A percentile compares a stretch with the other conserved stretches of the same genome.
Evolutionary conservation across 208 protist genomes (phyloP).

Genomic region (Plasmodiophora brassicae): DNA sequence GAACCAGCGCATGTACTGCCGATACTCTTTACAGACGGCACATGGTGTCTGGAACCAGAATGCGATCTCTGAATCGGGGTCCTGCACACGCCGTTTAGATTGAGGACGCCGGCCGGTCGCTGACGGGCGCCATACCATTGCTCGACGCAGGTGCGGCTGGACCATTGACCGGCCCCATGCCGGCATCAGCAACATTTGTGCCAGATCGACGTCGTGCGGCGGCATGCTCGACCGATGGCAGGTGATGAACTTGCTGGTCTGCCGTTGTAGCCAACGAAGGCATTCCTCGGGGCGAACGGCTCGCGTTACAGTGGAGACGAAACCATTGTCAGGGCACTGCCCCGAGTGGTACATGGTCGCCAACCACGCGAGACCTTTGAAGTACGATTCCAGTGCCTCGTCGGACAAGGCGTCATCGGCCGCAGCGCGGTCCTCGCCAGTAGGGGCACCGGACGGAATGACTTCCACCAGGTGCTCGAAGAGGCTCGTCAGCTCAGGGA

Average conservation of each 20-base stretch:
- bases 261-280: not conserved
- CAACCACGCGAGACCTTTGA: not conserved
- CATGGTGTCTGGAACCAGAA: not conserved
- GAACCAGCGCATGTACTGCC: not conserved
- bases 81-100: too few relatives aligned
- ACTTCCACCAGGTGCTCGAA: not conserved
- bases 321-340: not conserved
- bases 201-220: not conserved
- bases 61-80: not conserved
- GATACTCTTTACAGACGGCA: not conserved
- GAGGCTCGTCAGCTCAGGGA: not conserved
- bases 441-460: too few relatives aligned
- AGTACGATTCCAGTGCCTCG: too few relatives aligned
- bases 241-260: not conserved
- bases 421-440: not conserved
- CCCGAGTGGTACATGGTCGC: not conserved
- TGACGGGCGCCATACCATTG: too few relatives aligned
- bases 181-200: not conserved
- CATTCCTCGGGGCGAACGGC: not conserved
- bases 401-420: not conserved
- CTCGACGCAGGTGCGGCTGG: not conserved
- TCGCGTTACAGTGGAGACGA: not conserved
- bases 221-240: not conserved
- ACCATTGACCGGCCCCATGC: not conserved
- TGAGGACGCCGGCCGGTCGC: too few relatives aligned